Percentiles rank a stretch among this genome's conserved stretches.
These are phyloP conservation scores for Sugiyamaella chiloensis DNA, from an alignment of 805 yeast species.

Conservation along the genomic window DNA sequence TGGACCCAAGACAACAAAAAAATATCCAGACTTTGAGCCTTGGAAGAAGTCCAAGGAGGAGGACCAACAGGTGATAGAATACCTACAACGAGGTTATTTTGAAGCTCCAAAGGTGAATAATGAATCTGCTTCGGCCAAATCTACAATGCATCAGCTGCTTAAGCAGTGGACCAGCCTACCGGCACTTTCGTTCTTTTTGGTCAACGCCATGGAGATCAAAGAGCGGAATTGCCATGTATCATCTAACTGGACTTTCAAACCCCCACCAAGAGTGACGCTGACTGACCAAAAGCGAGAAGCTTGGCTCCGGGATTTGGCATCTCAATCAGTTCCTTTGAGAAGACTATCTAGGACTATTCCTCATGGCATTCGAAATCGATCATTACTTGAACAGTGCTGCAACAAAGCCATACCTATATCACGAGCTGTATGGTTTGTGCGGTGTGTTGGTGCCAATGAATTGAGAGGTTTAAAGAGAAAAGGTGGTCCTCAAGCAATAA, in stretches of 20 bases:
- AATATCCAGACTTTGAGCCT: slow-evolving; percentile 68
- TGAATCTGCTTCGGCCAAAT: slow-evolving; percentile 70
- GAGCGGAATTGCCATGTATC: slow-evolving; percentile 44
- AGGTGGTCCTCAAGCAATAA: slow-evolving; percentile 26
- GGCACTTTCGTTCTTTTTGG: slow-evolving; percentile 47
- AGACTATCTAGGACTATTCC: slow-evolving; percentile 78
- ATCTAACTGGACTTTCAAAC: slow-evolving; percentile 57
- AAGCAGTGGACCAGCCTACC: slow-evolving; percentile 43
- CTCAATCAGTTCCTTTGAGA: slow-evolving; percentile 60
- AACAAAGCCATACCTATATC: slow-evolving; percentile 63
- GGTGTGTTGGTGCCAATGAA: slow-evolving; percentile 82
- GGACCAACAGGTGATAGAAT: slow-evolving; percentile 49
- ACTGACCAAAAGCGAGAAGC: slow-evolving; percentile 82
- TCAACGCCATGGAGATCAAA: slow-evolving; percentile 48
- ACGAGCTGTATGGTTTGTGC: slow-evolving; percentile 89
- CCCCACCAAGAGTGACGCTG: slow-evolving; percentile 86
- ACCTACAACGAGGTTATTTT: slow-evolving; percentile 67
- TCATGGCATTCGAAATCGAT: slow-evolving; percentile 78
- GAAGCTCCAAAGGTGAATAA: slow-evolving; percentile 60
- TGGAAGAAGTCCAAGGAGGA: slow-evolving; percentile 63
- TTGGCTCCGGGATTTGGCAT: slow-evolving; percentile 81
- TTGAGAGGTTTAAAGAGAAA: slow-evolving; percentile 55
- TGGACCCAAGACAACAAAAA: slow-evolving; percentile 11
- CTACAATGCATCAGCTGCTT: slow-evolving; percentile 43
- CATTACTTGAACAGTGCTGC: slow-evolving; percentile 70